Base-by-base conservation (phyloP, 2,329 filamentous ascomycete genomes). In the Chalaropsis thielavioides region DNA sequence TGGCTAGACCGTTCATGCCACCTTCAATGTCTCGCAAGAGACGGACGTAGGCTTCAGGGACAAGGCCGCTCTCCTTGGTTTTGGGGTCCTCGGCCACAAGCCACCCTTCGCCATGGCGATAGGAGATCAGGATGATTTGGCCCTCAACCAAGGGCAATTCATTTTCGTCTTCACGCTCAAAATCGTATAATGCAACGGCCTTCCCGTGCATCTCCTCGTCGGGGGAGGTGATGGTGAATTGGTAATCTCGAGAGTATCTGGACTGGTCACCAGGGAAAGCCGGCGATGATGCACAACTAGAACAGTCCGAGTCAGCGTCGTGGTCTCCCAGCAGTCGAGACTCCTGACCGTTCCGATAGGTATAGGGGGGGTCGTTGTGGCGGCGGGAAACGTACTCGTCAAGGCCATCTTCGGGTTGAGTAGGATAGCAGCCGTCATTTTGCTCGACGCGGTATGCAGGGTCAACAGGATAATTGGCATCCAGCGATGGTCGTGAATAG, bases 161-260 rank as follows among this genome's bases (percentile, higher is more conserved):
- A 72, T 97, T 99, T 73, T 96, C 91, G 73, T 97, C 96, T 75
- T 97, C 92, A 40, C 92, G 84, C 70, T 86, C 86, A 75, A 99
- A 99, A 73, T 96, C 92, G 73, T 96, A 99, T 24, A 99, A 79
- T 6, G 94, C 94, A 35, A 99, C 90, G 11, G 91, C 92, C 73
- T 95, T 96, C 61, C 94, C 94, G 72, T 96, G 92, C 83, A 96
- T 96, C 74, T 97, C 91, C 76, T 97, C 92, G 73, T 97, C 94
- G 4, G 92, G 91, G 15, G 90, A 95, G 17, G 90, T 92, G 70
- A 96, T 95, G 19, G 90, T 95, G 74, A 96, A 96, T 71, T 95
- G 89, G 73, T 95, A 96, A 74, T 96, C 90, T 69, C 89, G 85
- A 58, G 90, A 95, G 75, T 92, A 95, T 71, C 91, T 84, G 64